Percentiles rank a stretch among this genome's conserved stretches.
Conservation (phyloP, 1,139 yeast genomes). For the Geotrichum klebahnii region DNA sequence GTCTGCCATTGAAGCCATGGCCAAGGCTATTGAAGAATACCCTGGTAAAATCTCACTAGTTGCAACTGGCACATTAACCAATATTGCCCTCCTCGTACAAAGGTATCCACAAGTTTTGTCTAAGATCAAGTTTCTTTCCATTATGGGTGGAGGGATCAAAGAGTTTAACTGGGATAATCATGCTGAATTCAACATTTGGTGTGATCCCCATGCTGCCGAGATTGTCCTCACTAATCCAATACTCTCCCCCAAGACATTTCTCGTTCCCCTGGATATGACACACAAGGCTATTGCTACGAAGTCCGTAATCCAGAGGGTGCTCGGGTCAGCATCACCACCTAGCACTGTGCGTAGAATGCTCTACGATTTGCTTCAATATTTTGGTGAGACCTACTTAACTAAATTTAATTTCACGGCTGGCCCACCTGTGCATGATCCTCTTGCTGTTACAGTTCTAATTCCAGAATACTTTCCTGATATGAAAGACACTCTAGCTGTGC, state of each 20-base stretch:
- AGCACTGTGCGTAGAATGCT: conserved; percentile 48
- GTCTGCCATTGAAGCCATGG: conserved; percentile 56
- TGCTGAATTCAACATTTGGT: conserved; percentile 76
- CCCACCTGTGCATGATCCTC: conserved; percentile 81
- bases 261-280: conserved; percentile 68
- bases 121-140: conserved; percentile 50
- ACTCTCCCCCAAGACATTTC: conserved; percentile 48
- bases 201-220: conserved; percentile 74
- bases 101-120: conserved; percentile 50
- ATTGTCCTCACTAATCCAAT: conserved; percentile 46
- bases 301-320: conserved; percentile 38
- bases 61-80: conserved; percentile 74
- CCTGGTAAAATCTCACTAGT: conserved; percentile 53
- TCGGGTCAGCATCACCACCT: conserved; percentile 4
- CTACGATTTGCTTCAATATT: conserved; percentile 55
- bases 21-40: conserved; percentile 45
- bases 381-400: conserved; percentile 47
- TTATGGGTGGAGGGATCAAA: conserved; percentile 75
- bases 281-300: conserved; percentile 61
- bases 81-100: conserved; percentile 52
- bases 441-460: conserved; percentile 60
- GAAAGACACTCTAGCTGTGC: conserved; percentile 29
- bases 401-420: conserved; percentile 48
- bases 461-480: conserved; percentile 43
- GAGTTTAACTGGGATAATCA: conserved; percentile 46